These are phyloP conservation scores for Rheum nobile DNA, from an alignment of 148 eudicot species.

Conservation along the genomic window DNA sequence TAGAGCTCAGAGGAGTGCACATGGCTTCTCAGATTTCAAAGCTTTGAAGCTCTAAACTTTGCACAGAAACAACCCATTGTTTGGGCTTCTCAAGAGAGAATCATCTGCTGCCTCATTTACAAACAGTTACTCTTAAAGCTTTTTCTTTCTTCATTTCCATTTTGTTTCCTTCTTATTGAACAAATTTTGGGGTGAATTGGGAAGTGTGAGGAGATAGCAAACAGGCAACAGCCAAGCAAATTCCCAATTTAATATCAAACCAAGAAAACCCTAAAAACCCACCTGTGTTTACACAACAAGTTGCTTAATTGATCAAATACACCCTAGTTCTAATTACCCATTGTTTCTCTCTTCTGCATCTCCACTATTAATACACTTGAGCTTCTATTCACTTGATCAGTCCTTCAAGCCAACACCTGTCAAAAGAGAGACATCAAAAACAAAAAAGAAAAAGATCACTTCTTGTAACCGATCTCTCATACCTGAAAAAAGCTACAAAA, in stretches of 20 bases:
- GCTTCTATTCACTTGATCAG: background rate
- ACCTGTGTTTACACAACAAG: background rate
- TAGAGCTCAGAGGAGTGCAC: constrained; percentile 59
- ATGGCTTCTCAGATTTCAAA: constrained; percentile 71
- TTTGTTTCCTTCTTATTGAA: background rate
- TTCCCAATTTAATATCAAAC: background rate
- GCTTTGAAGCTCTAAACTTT: constrained; percentile 39
- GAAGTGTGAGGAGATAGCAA: constrained; percentile 18
- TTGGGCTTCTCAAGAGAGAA: constrained; percentile 37
- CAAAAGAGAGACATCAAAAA: background rate
- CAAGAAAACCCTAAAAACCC: background rate
- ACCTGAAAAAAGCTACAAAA: background rate
- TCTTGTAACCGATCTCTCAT: background rate
- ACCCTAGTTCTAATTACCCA: background rate
- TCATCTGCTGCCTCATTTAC: constrained; percentile 21
- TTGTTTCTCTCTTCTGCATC: background rate
- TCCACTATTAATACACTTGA: background rate
- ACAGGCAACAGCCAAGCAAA: constrained; percentile 12
- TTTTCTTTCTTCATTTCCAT: constrained; percentile 9
- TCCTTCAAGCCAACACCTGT: background rate
- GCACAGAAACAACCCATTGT: constrained; percentile 13
- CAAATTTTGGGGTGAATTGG: constrained; percentile 12
- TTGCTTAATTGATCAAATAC: background rate
- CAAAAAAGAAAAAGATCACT: background rate
- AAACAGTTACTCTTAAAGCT: constrained; percentile 12